phyloP scores from a whole-genome alignment of 371 early-diverging fungal species.

The Mucor mucedo region DNA sequence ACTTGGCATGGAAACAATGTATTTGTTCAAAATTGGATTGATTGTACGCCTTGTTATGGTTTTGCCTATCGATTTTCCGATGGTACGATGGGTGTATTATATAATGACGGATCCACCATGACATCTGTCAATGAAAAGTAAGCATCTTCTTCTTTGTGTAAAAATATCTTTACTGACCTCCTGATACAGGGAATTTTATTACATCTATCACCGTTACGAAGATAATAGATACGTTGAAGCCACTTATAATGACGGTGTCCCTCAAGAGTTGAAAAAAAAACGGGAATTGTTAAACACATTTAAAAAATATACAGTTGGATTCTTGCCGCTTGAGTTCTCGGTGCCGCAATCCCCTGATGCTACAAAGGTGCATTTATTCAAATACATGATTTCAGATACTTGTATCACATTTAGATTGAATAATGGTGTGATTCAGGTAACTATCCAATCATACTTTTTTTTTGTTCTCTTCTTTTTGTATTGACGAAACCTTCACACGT shows the following conservation, averaged over 20 bases:
- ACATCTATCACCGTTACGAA: slow-evolving; percentile 8
- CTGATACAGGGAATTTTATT: slow-evolving; percentile 6
- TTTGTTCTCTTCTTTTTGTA: no score
- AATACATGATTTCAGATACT: slow-evolving; percentile 68
- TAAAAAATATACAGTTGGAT: neutral
- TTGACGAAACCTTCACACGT: no score
- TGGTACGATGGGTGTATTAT: slow-evolving; percentile 81
- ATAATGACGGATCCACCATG: slow-evolving; percentile 82
- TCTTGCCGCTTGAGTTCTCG: slow-evolving; percentile 26
- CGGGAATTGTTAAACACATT: slow-evolving; percentile 1
- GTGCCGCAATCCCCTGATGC: slow-evolving; percentile 17
- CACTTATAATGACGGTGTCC: slow-evolving; percentile 13
- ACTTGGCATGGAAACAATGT: slow-evolving; percentile 31
- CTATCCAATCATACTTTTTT: no score
- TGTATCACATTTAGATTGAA: slow-evolving; percentile 77
- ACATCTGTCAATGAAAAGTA: slow-evolving; percentile 56
- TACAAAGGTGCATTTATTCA: slow-evolving; percentile 59
- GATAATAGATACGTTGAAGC: slow-evolving; percentile 26
- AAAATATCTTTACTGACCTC: no score
- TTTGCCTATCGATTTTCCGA: slow-evolving; percentile 84
- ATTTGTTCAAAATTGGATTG: slow-evolving; percentile 81
- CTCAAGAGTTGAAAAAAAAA: slow-evolving; percentile 19
- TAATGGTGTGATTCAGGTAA: slow-evolving; percentile 74
- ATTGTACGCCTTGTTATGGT: slow-evolving; percentile 78
- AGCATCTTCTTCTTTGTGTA: neutral